phyloP scores from a whole-genome alignment of 2,329 filamentous ascomycete genomes.

The Colletotrichum godetiae region DNA sequence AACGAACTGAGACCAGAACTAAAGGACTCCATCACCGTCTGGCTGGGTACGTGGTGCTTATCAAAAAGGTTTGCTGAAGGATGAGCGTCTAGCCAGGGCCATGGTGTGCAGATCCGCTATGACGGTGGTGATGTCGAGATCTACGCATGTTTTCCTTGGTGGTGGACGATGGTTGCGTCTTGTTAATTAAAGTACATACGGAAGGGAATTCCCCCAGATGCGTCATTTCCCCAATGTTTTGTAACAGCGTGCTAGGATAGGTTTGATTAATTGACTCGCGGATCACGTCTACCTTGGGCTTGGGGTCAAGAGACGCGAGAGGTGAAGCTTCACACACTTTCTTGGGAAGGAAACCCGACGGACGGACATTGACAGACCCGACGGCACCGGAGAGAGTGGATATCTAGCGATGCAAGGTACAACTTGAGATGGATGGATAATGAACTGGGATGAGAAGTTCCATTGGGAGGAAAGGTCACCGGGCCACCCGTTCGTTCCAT shows the following conservation, averaged over 20 bases:
- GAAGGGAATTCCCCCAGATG: background rate
- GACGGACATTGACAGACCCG: background rate
- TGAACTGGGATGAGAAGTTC: no score
- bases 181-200: background rate
- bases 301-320: no score
- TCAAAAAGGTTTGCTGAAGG: background rate
- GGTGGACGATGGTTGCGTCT: background rate
- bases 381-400: background rate
- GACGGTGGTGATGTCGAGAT: constrained; percentile 34
- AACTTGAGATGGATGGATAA: no score
- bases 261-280: background rate
- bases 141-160: background rate
- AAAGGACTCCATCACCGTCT: background rate
- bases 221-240: background rate
- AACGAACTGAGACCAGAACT: background rate
- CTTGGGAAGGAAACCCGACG: background rate
- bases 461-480: background rate
- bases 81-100: background rate
- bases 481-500: constrained; percentile 27
- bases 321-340: background rate
- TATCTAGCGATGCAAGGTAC: no score
- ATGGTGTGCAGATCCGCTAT: constrained; percentile 18
- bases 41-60: no score
- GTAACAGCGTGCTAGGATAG: background rate
- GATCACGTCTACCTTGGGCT: background rate